Evolutionary conservation across 495 filamentous ascomycete species (phyloP).

Genomic region (Aspergillus mulundensis): DNA sequence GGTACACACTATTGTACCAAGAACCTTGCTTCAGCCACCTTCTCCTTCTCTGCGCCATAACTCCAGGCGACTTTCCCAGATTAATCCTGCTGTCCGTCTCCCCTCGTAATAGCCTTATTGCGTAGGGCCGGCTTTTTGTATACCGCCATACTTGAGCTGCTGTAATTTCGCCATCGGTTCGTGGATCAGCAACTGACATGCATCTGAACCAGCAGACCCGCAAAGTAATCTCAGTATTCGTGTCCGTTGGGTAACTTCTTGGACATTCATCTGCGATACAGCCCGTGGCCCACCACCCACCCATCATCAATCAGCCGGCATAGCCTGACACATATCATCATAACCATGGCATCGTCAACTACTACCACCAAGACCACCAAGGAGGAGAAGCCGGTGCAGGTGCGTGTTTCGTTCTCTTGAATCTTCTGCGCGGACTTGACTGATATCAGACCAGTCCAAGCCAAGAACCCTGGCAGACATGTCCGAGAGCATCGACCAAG

Average conservation of each 20-base stretch:
- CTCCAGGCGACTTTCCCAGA: slow-evolving; percentile 8
- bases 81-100: background rate
- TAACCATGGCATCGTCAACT: slow-evolving; percentile 30
- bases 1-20: background rate
- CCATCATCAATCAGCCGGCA: background rate
- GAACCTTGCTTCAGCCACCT: background rate
- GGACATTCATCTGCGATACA: slow-evolving; percentile 1
- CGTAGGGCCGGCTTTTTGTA: slow-evolving; percentile 22
- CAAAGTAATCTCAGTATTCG: slow-evolving; percentile 12
- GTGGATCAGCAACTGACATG: slow-evolving; percentile 20
- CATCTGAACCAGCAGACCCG: slow-evolving; percentile 18
- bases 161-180: slow-evolving; percentile 16
- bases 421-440: background rate
- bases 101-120: slow-evolving; percentile 22
- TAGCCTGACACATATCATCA: slow-evolving; percentile 4
- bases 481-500: slow-evolving; percentile 69
- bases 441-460: slow-evolving; percentile 33
- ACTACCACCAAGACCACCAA: slow-evolving; percentile 28
- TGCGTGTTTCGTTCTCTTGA: slow-evolving; percentile 19
- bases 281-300: background rate
- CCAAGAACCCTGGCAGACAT: slow-evolving; percentile 48
- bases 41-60: background rate
- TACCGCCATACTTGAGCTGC: slow-evolving; percentile 8
- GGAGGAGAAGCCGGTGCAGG: slow-evolving; percentile 10
- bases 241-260: slow-evolving; percentile 4